Base-by-base conservation (phyloP, 148 eudicot genomes). In the Persicaria maculosa region DNA sequence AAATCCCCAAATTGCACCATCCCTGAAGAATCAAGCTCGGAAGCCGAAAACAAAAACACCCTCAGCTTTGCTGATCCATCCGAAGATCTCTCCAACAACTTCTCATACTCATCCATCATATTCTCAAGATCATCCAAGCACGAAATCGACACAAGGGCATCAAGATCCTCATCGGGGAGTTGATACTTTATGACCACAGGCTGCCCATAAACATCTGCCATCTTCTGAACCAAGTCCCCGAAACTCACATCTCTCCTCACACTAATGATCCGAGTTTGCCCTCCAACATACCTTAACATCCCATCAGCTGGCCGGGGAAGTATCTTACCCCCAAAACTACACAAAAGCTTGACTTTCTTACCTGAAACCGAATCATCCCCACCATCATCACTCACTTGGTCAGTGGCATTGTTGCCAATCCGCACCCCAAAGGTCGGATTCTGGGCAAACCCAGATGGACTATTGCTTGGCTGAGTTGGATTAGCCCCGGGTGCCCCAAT, bases 81-180 rank as follows among this genome's bases (percentile, higher is more conserved):
- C 0, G 86, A 74, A 72, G 90, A 84, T 82, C 88, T 86, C 79
- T 87, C 89, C 15, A 77, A 53, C 80, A 94, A 72, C 82, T 88
- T 94, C 72, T 87, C 87, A 81, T 87, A 94, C 84, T 94, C 98
- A 40, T 94, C 98, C 97, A 94, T 86, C 98, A 94, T 94, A 83
- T 91, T 94, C 57, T 89, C 97, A 57, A 94, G 89, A 84, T 94
- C 98, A 75, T 94, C 98, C 0, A 89, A 78, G 79, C 92, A 88
- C 0, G 98, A 90, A 79, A 94, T 93, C 0, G 96, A 87, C 17
- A 94, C 97, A 77, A 94, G 96, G 8, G 97, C 91, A 76, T 94
- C 98, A 40, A 94, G 96, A 78, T 92, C 98, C 81, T 94, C 98
- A 17, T 88, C 95, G 0, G 98, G 98, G 72, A 94, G 86, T 83